Evolutionary conservation across 257 asterid species (phyloP), one percentile per base, ranked within the genome.

Genomic region (Solanum verrucosum): DNA sequence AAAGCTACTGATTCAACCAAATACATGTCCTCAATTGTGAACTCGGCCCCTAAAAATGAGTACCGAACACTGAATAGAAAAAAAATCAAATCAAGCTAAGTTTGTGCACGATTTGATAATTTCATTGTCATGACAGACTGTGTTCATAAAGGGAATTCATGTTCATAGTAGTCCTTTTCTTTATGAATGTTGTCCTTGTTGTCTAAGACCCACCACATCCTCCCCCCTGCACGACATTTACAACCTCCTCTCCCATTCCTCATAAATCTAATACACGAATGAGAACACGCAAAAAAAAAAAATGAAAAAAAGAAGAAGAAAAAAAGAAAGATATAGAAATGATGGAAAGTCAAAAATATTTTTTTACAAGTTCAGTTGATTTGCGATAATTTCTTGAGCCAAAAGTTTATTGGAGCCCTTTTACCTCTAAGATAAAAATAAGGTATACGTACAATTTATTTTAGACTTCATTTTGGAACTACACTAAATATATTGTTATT

Each of bases 81-180:
- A 72, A 18, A 35, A 20, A 1, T 4, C 4, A 71, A 34, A 18
- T 20, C 46, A 35, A 75, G 33, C 1, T 65, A 40, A n/a, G 6
- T 14, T 38, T 6, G 83, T 27, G 25, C 21, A 38, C 29, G 33
- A 21, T 82, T 49, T 82, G 20, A 49, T 29, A 9, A 49, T 16
- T 49, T 82, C 85, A 49, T 49, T 16, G 40, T 81, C 85, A 81
- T 18, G 85, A 81, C 85, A 81, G 85, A 81, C 70, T 81, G 44
- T 11, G 25, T 44, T 44, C 37, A 79, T 78, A 7, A 78, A 42
- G 65, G 25, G 67, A 42, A 40, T 78, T 78, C 14, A 78, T 79
- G 38, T 29, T 81, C 37, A 44, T 81, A 81, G 70, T 81, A 79
- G 85, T 81, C 68, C 27, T 29, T 81, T 81, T 81, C 68, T 27